phyloP scores from a whole-genome alignment of 2,329 filamentous ascomycete species.

The Xylariaceae sp. region DNA sequence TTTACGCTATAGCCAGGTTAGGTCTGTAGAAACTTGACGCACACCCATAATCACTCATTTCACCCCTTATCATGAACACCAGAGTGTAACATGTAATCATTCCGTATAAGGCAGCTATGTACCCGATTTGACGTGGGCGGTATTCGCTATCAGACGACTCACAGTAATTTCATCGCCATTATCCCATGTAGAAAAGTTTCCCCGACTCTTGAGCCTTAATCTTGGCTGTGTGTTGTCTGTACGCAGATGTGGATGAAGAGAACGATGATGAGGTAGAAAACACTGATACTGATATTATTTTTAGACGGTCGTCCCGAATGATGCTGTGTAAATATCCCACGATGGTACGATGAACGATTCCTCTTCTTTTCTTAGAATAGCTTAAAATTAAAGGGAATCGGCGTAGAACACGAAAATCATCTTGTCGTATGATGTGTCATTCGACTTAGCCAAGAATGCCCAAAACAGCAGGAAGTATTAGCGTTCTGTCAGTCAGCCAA shows the following conservation, averaged over 20 bases:
- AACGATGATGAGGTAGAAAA: no score
- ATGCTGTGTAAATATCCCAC: no score
- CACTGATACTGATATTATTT: no score
- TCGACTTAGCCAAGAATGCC: no score
- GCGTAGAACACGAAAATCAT: conserved; percentile 4
- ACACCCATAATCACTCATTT: conserved; percentile 4
- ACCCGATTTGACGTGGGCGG: background rate
- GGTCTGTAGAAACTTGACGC: background rate
- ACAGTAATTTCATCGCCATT: conserved; percentile 2
- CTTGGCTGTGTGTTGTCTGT: no score
- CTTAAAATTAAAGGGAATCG: conserved; percentile 7
- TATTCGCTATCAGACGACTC: background rate
- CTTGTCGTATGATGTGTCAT: conserved; percentile 29
- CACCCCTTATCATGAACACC: conserved; percentile 1
- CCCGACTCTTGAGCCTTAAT: background rate
- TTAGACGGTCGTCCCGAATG: no score
- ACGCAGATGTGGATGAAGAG: no score
- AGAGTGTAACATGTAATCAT: conserved; percentile 13
- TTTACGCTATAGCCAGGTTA: background rate
- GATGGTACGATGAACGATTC: no score
- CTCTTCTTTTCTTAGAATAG: conserved; percentile 10
- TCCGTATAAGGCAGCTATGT: conserved; percentile 17
- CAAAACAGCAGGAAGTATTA: no score
- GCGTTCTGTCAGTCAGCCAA: no score
- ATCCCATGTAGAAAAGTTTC: background rate